Conservation (phyloP, 75 land plant genomes). For the Sequoiadendron giganteum region DNA sequence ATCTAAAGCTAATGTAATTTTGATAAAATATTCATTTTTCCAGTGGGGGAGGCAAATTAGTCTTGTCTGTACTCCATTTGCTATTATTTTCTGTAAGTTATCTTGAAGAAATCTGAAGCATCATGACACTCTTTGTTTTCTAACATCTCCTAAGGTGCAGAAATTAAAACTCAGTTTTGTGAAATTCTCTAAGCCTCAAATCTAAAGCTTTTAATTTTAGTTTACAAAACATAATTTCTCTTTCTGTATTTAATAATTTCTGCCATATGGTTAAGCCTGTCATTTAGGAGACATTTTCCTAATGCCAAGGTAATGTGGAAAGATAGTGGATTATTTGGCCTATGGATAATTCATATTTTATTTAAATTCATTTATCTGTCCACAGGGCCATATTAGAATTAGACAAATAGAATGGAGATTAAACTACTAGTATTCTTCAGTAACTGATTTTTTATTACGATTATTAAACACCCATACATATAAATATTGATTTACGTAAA, state of each 20-base stretch:
- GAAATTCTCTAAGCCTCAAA: not conserved
- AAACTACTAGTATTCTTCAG: not conserved
- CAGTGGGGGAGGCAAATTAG: not conserved
- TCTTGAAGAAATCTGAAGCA: not conserved
- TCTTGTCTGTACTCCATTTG: not conserved
- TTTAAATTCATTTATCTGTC: not conserved
- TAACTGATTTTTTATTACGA: not conserved
- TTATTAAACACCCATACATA: not conserved
- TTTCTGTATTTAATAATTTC: not conserved
- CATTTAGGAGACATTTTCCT: not conserved
- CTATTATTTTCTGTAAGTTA: not conserved
- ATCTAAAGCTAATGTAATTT: constrained; percentile 1
- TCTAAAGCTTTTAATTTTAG: not conserved
- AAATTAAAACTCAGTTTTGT: not conserved
- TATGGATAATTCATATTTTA: not conserved
- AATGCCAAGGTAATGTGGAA: not conserved
- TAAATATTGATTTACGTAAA: not conserved
- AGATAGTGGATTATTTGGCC: not conserved
- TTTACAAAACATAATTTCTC: not conserved
- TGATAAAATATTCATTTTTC: not conserved
- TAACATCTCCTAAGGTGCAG: not conserved
- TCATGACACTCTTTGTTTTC: constrained; percentile 3
- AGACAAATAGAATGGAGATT: not conserved
- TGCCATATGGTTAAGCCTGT: not conserved
- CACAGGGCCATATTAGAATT: not conserved